phyloP scores from a whole-genome alignment of 345 rosid genomes.

The Hibiscus tridactylites region DNA sequence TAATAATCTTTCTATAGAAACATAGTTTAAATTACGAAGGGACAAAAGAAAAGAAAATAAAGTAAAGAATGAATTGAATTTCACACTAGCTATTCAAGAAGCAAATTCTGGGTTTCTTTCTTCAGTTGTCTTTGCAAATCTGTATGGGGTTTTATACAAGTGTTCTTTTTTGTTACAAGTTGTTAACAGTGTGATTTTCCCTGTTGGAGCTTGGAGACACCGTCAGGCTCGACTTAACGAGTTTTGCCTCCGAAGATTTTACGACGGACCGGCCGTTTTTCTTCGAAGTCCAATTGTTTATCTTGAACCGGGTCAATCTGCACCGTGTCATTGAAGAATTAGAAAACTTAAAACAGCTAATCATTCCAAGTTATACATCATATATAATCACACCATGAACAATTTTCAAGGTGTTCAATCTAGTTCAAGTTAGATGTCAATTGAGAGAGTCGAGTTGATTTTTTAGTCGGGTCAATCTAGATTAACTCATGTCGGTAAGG shows the following conservation, averaged over 20 bases:
- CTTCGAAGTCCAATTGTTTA: slow-evolving; percentile 24
- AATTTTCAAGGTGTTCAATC: too few relatives aligned
- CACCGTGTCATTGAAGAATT: slow-evolving; percentile 1
- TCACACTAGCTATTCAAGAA: neutral
- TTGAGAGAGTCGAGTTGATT: too few relatives aligned
- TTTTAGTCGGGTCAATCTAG: too few relatives aligned
- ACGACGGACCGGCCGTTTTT: slow-evolving; percentile 14
- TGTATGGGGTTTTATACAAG: neutral
- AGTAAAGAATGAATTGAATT: slow-evolving; percentile 3
- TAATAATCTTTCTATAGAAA: neutral
- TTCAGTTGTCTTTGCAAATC: neutral
- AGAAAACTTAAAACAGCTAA: neutral
- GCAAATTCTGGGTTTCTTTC: neutral
- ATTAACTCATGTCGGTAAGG: too few relatives aligned
- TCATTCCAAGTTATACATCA: neutral
- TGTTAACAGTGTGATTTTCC: slow-evolving; percentile 17
- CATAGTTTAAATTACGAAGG: slow-evolving; percentile 1
- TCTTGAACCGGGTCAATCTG: slow-evolving; percentile 22
- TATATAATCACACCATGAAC: neutral
- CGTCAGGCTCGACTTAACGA: slow-evolving; percentile 5
- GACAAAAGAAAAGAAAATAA: neutral
- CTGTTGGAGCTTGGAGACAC: neutral
- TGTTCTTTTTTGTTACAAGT: neutral
- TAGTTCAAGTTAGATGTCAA: too few relatives aligned
- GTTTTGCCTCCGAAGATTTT: slow-evolving; percentile 21